Percentiles rank a stretch among this genome's conserved stretches.
Evolutionary conservation across 768 basidiomycete species (phyloP).

Genomic region (Lentinula edodes): DNA sequence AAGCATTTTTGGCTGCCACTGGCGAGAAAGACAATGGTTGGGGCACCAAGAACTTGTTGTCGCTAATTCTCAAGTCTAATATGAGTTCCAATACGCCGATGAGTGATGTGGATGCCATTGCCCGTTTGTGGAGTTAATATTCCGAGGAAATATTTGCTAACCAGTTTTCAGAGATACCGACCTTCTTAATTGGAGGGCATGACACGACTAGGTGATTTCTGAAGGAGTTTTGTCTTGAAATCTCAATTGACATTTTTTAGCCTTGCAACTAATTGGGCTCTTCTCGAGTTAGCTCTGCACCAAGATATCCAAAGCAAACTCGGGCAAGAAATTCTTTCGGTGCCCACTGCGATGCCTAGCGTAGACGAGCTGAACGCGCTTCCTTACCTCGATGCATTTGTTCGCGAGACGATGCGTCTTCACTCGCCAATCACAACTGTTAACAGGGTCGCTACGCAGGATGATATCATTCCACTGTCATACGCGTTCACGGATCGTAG

Average conservation of each 20-base stretch:
- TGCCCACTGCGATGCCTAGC: constrained; percentile 51
- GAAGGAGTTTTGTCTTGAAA: background rate
- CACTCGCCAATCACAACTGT: constrained; percentile 46
- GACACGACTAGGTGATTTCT: constrained; percentile 10
- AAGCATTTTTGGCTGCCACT: constrained; percentile 20
- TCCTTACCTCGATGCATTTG: constrained; percentile 61
- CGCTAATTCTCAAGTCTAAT: constrained; percentile 43
- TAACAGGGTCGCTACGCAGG: constrained; percentile 38
- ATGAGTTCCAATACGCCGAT: constrained; percentile 41
- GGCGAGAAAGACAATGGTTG: constrained; percentile 12
- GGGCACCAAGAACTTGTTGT: constrained; percentile 39
- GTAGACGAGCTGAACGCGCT: constrained; percentile 68
- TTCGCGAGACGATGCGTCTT: constrained; percentile 55
- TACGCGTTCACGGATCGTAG: constrained; percentile 37
- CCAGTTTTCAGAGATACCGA: constrained; percentile 25
- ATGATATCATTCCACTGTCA: constrained; percentile 48
- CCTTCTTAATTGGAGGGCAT: constrained; percentile 35
- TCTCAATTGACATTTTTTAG: constrained; percentile 13
- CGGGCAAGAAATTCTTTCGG: constrained; percentile 47
- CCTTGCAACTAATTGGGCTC: constrained; percentile 49
- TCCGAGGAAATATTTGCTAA: background rate
- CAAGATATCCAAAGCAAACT: constrained; percentile 49
- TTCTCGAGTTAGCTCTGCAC: constrained; percentile 48
- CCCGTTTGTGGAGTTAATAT: constrained; percentile 9
- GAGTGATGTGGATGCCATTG: constrained; percentile 42